Conservation (phyloP, 2,329 filamentous ascomycete species). For the Colletotrichum spaethianum region DNA sequence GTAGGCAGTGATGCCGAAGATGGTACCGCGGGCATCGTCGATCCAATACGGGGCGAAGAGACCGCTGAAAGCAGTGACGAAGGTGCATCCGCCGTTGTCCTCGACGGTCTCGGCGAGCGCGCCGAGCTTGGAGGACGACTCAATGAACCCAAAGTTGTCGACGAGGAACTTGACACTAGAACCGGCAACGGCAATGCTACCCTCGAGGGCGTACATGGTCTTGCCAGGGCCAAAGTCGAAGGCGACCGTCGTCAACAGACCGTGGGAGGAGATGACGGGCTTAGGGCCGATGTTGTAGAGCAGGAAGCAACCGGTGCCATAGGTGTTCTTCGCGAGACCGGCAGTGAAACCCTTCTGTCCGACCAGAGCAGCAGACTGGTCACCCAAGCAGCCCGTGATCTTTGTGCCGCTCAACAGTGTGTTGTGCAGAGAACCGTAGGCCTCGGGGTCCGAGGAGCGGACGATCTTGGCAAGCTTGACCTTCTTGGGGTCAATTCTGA, state of each 20-base stretch:
- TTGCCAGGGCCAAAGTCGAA: constrained; percentile 80
- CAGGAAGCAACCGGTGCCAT: constrained; percentile 88
- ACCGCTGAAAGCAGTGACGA: constrained; percentile 86
- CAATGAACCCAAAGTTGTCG: constrained; percentile 70
- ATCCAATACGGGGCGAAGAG: constrained; percentile 90
- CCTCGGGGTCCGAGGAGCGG: constrained; percentile 77
- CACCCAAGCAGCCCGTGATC: constrained; percentile 84
- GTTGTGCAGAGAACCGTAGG: constrained; percentile 75
- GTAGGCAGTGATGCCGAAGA: constrained; percentile 84
- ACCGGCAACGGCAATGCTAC: constrained; percentile 82
- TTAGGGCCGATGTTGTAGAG: constrained; percentile 86
- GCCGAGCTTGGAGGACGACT: constrained; percentile 60
- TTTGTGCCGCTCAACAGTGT: constrained; percentile 76
- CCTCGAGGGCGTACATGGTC: constrained; percentile 82
- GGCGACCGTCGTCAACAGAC: constrained; percentile 82
- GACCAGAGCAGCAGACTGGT: constrained; percentile 86
- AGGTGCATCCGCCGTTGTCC: constrained; percentile 82
- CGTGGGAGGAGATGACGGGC: constrained; percentile 84
- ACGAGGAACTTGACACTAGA: constrained; percentile 80
- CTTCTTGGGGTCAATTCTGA: constrained; percentile 78
- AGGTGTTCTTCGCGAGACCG: constrained; percentile 87
- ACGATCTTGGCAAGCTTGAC: constrained; percentile 83
- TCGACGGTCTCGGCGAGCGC: constrained; percentile 63
- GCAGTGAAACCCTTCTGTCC: constrained; percentile 84
- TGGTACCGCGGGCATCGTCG: constrained; percentile 84